phyloP scores from a whole-genome alignment of 345 rosid species.

The Salix brachista region DNA sequence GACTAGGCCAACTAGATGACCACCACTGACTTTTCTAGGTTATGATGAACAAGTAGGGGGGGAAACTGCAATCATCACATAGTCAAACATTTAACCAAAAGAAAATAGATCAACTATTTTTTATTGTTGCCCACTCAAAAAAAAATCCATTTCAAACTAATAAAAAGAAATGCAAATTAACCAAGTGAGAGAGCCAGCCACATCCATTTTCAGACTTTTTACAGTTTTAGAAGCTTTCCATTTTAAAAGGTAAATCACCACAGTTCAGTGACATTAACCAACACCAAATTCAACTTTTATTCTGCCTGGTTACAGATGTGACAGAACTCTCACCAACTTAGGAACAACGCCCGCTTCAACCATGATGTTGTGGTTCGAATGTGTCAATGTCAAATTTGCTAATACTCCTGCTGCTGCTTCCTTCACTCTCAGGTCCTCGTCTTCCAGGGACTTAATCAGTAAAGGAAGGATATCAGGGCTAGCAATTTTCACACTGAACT shows the following conservation, averaged over 20 bases:
- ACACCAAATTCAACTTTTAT: background rate
- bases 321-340: constrained; percentile 55
- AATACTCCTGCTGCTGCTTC: constrained; percentile 90
- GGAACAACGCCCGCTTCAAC: constrained; percentile 81
- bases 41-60: background rate
- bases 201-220: background rate
- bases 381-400: constrained; percentile 64
- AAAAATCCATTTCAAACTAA: background rate
- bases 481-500: constrained; percentile 58
- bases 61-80: background rate
- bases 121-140: background rate
- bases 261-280: background rate
- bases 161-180: background rate
- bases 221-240: background rate
- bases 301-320: background rate
- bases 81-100: background rate
- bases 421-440: constrained; percentile 57
- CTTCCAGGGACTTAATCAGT: constrained; percentile 58
- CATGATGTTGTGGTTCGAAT: constrained; percentile 49
- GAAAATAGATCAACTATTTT: background rate
- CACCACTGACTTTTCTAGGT: background rate
- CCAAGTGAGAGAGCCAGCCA: background rate
- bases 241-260: background rate
- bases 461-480: constrained; percentile 46
- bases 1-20: background rate